These are phyloP conservation scores for Vaccinium darrowii DNA, from an alignment of 148 eudicot species.

Conservation along the genomic window DNA sequence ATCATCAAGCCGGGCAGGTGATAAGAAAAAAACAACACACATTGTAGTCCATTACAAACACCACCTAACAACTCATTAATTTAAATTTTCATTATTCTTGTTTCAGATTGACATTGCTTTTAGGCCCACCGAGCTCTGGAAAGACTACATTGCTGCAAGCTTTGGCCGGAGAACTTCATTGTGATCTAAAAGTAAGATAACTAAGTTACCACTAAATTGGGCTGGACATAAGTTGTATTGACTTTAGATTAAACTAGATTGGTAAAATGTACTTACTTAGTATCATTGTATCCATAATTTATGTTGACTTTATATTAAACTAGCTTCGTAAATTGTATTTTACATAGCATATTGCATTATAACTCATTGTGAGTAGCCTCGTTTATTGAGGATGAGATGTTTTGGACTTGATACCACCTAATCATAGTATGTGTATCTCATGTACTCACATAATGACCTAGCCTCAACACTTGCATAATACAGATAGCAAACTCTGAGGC, in stretches of 20 bases:
- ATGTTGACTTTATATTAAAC: too few relatives aligned
- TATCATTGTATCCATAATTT: too few relatives aligned
- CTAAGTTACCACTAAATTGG: background rate
- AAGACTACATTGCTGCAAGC: constrained; percentile 77
- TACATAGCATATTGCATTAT: too few relatives aligned
- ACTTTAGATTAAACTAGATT: too few relatives aligned
- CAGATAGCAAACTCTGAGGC: background rate
- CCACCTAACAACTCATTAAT: background rate
- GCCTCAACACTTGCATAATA: background rate
- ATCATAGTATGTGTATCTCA: too few relatives aligned
- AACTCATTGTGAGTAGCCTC: too few relatives aligned
- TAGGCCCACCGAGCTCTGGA: constrained; percentile 90
- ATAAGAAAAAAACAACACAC: background rate
- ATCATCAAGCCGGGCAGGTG: constrained; percentile 90
- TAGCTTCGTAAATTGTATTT: too few relatives aligned
- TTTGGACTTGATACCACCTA: too few relatives aligned
- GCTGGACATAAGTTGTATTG: too few relatives aligned
- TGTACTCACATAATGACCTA: background rate
- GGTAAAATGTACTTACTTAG: too few relatives aligned
- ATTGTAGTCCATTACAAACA: background rate
- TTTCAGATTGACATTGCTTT: constrained; percentile 69
- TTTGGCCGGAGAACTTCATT: constrained; percentile 77
- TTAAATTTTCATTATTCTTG: background rate
- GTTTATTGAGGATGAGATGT: too few relatives aligned
- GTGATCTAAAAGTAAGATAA: constrained; percentile 49